A percentile compares a stretch with the other conserved stretches of the same genome.
phyloP scores from a whole-genome alignment of 495 filamentous ascomycete species.

The Penicillium malachiteum region DNA sequence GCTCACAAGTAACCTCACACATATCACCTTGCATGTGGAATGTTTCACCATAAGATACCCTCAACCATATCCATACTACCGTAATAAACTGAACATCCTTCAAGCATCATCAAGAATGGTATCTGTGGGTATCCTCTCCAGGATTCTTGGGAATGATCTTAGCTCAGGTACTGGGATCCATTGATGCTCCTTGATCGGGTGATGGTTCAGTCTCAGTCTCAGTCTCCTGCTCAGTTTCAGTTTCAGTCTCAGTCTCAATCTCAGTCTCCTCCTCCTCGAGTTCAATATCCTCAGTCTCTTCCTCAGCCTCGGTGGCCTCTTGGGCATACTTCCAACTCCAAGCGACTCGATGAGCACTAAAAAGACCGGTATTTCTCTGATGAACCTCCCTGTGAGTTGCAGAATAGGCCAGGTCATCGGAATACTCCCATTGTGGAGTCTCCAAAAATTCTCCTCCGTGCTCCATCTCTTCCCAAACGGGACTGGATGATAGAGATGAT shows the following conservation, averaged over 20 bases:
- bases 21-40: background rate
- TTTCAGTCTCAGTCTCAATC: no score
- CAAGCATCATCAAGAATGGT: background rate
- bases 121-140: no score
- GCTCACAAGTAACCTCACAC: background rate
- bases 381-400: background rate
- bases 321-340: background rate
- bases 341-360: background rate
- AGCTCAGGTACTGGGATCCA: no score
- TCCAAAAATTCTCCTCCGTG: background rate
- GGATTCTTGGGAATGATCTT: no score
- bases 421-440: background rate
- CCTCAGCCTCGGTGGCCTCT: background rate
- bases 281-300: background rate
- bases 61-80: background rate
- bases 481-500: background rate
- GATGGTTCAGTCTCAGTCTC: no score
- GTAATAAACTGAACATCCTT: background rate
- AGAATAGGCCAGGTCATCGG: background rate
- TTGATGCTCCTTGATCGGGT: no score
- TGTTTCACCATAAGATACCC: background rate
- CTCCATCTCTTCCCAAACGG: background rate
- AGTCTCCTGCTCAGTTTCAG: no score
- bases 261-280: background rate
- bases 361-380: background rate